Conservation (phyloP, 1,139 yeast species). For the Hyphopichia fennica region DNA sequence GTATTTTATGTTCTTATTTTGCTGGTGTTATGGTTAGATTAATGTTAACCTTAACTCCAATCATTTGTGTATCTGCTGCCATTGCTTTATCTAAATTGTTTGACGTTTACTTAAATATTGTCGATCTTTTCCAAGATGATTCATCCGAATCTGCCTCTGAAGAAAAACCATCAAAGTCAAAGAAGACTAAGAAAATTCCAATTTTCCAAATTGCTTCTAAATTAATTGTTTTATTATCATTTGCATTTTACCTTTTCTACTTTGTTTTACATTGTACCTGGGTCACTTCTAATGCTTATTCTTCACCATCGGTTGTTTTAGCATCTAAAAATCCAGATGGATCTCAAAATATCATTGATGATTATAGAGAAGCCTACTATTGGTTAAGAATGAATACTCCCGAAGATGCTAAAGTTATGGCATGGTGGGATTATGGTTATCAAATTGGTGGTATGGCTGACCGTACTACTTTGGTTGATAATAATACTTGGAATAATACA, state of each 20-base stretch:
- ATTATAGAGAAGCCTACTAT: slow-evolving; percentile 97
- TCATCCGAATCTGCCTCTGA: slow-evolving; percentile 1
- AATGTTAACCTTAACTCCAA: slow-evolving; percentile 95
- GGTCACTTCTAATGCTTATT: slow-evolving; percentile 95
- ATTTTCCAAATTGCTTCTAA: slow-evolving; percentile 53
- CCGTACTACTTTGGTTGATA: slow-evolving; percentile 95
- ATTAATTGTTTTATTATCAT: slow-evolving; percentile 64
- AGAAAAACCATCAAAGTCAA: slow-evolving; percentile 6
- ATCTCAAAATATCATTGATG: slow-evolving; percentile 81
- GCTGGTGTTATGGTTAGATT: slow-evolving; percentile 99
- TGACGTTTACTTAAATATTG: slow-evolving; percentile 77
- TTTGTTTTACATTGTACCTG: slow-evolving; percentile 96
- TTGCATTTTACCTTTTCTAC: slow-evolving; percentile 70
- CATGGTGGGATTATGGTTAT: slow-evolving; percentile 99
- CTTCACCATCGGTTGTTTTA: slow-evolving; percentile 96
- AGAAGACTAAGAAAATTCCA: slow-evolving; percentile 16
- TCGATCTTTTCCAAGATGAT: slow-evolving; percentile 34
- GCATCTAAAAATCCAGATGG: slow-evolving; percentile 88
- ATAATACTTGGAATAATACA: slow-evolving; percentile 99
- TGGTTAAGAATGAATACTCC: slow-evolving; percentile 98
- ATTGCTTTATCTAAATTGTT: slow-evolving; percentile 82
- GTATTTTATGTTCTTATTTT: slow-evolving; percentile 91
- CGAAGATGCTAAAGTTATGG: slow-evolving; percentile 93
- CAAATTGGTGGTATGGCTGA: slow-evolving; percentile 99
- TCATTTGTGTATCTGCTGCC: slow-evolving; percentile 88